Base-by-base conservation (phyloP, 345 rosid genomes). In the Eutrema yunnanense region DNA sequence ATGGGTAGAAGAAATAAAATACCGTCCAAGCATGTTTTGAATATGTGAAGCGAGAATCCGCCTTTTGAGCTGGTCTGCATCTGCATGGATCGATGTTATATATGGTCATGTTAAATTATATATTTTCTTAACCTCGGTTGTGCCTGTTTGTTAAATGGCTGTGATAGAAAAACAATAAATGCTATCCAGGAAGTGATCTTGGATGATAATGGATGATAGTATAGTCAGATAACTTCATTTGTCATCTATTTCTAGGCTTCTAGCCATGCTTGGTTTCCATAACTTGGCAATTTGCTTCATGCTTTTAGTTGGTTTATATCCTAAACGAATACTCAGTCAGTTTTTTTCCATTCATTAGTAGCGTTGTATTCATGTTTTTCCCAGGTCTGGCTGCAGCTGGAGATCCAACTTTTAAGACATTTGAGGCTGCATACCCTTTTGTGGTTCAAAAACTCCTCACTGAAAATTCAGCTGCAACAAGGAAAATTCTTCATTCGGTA, bases 351-450 rank as follows among this genome's bases (percentile, higher is more conserved):
- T 19, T 47, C 11, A 46, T 37, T 44, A 7, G 37, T 65, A 40
- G 30, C 52, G 37, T 65, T 56, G 57, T 50, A 47, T 46, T 63
- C 51, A 11, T 76, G 62, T 71, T 60, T 70, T 38, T 74, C 61
- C 59, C 87, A 90, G 97, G 98, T 78, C 82, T 94, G 85, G 98
- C 97, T 19, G 73, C 89, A 42, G 85, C 88, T 62, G 91, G 83
- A 58, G 97, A 94, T 85, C 86, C 83, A 71, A 84, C 69, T 74
- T 94, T 94, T 48, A 91, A 86, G 87, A 91, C 98, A 61, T 94
- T 94, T 77, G 91, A 91, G 68, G 95, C 92, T 73, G 97, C 97
- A 69, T 91, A 94, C 79, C 98, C 97, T 52, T 94, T 76, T 65
- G 98, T 94, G 69, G 89, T 86, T 69, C 84, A 78, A 78, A 89